Base-by-base conservation (phyloP, 805 yeast species). In the Pichia eremophila region DNA sequence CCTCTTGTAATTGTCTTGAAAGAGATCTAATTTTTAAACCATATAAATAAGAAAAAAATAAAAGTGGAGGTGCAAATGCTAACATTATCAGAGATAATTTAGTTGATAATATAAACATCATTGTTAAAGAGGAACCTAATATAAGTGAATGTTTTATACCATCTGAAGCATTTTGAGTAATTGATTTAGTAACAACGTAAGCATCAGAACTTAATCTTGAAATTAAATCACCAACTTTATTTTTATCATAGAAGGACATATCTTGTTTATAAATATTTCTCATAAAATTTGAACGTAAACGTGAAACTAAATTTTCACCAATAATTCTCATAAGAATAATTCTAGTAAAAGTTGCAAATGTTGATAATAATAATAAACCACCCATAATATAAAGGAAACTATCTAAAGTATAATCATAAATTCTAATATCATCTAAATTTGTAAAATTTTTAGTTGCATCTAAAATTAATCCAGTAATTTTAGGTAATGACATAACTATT, bases 171-270 rank as follows among this genome's bases (percentile, higher is more conserved):
- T 91, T 90, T 54, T 85, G 90, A 38, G 96, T 87, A 28, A 91
- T 78, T 0, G 96, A 80, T 57, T 83, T 78, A 5, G 96, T 78
- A 17, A 90, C 95, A 41, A 91, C 86, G 46, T 86, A 88, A 1
- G 96, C 88, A 64, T 91, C 98, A 31, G 87, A 81, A 8, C 95
- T 83, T 35, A 90, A 70, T 51, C 98, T 71, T 9, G 96, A 87
- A 38, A 90, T 88, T 58, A 90, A 70, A 63, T 90, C 98, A 41
- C 98, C 98, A 4, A 90, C 95, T 52, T 90, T 78, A 51, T 93
- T 90, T 28, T 83, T 81, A 59, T 91, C 98, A 58, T 86, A 80
- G 60, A 91, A 90, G 55, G 85, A 85, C 47, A 95, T 84, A 65
- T 90, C 98, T 61, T 91, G 96, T 36, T 81, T 76, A 43, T 90